Conservation (phyloP, 2,329 filamentous ascomycete genomes). For the Anisogramma anomala region DNA sequence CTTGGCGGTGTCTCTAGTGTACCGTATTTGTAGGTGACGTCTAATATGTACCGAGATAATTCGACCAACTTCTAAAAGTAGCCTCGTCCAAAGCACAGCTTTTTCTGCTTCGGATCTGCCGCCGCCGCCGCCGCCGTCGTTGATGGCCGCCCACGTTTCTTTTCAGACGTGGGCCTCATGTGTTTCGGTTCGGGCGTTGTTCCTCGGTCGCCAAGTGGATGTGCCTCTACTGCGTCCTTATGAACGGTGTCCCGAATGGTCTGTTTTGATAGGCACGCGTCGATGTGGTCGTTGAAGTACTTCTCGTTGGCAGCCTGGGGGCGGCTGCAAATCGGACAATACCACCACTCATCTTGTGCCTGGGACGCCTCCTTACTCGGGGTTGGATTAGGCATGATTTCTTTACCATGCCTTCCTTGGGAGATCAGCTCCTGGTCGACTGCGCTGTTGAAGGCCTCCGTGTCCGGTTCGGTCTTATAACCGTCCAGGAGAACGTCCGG, state of each 20-base stretch:
- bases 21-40: no score
- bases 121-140: slow-evolving; percentile 19
- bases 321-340: slow-evolving; percentile 76
- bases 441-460: slow-evolving; percentile 41
- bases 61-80: not conserved
- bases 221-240: slow-evolving; percentile 26
- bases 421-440: slow-evolving; percentile 34
- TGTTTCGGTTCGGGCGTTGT: slow-evolving; percentile 29
- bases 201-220: slow-evolving; percentile 17
- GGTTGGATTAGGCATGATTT: slow-evolving; percentile 39
- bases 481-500: slow-evolving; percentile 49
- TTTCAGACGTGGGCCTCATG: slow-evolving; percentile 21
- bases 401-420: slow-evolving; percentile 36
- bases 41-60: not conserved
- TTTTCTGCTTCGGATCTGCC: slow-evolving; percentile 41
- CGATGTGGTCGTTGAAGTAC: slow-evolving; percentile 82
- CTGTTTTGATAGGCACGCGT: slow-evolving; percentile 74
- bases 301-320: slow-evolving; percentile 65
- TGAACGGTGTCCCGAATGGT: slow-evolving; percentile 78
- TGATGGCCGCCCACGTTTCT: slow-evolving; percentile 28
- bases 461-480: slow-evolving; percentile 12
- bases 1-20: no score
- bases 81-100: slow-evolving; percentile 38
- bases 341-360: slow-evolving; percentile 51
- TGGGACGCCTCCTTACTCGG: slow-evolving; percentile 23